These are phyloP conservation scores for Tanacetum coccineum DNA, from an alignment of 129 eudicot genomes.

Conservation along the genomic window DNA sequence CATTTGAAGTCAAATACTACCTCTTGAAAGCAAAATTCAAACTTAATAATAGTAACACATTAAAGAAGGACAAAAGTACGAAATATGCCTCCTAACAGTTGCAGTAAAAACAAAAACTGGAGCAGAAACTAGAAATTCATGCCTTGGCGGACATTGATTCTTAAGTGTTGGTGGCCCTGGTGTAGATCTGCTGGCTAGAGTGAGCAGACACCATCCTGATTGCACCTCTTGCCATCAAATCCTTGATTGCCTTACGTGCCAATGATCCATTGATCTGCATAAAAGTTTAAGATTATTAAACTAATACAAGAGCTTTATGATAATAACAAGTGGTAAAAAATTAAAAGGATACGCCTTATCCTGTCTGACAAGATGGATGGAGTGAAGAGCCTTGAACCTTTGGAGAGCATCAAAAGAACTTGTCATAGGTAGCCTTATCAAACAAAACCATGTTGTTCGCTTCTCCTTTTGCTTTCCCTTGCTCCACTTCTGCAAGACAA, in stretches of 20 bases:
- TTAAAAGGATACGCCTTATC: no score
- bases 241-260: slow-evolving; percentile 77
- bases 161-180: slow-evolving; percentile 73
- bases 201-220: slow-evolving; percentile 73
- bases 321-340: no score
- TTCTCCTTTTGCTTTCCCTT: slow-evolving; percentile 98
- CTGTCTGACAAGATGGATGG: slow-evolving; percentile 85
- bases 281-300: background rate
- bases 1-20: background rate
- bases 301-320: no score
- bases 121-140: slow-evolving; percentile 1
- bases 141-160: background rate
- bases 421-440: slow-evolving; percentile 87
- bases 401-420: slow-evolving; percentile 84
- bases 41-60: slow-evolving; percentile 3
- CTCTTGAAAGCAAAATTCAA: background rate
- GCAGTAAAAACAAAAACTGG: slow-evolving; percentile 11
- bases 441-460: slow-evolving; percentile 95
- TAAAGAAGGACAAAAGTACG: slow-evolving; percentile 2
- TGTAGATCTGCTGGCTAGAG: slow-evolving; percentile 71
- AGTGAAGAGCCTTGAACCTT: slow-evolving; percentile 80
- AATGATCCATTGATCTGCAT: slow-evolving; percentile 73
- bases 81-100: background rate
- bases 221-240: slow-evolving; percentile 73
- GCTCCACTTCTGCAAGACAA: slow-evolving; percentile 79